Conservation (phyloP, 2,329 filamentous ascomycete genomes). For the Metarhizium robertsii region DNA sequence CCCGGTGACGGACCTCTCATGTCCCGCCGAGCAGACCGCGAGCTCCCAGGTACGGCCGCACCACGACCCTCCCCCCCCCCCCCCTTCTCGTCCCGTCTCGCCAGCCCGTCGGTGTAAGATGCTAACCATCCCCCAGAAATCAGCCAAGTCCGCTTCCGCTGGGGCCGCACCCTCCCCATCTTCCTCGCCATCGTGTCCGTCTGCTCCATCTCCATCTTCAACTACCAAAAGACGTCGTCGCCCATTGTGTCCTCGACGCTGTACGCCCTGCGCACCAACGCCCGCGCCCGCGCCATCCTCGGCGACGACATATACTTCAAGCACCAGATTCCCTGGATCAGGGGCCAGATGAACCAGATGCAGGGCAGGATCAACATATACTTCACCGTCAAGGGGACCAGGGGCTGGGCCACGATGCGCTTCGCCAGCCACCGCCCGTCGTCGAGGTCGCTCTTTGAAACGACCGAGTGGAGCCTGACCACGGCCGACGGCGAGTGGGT, state of each 20-base stretch:
- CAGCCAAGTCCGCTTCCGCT: conserved; percentile 41
- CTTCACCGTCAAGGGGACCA: conserved; percentile 79
- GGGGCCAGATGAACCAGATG: conserved; percentile 84
- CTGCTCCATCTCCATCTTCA: conserved; percentile 85
- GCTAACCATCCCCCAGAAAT: conserved; percentile 23
- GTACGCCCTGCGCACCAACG: conserved; percentile 80
- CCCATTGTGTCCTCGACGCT: conserved; percentile 80
- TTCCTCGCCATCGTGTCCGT: conserved; percentile 65
- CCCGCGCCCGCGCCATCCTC: conserved; percentile 63
- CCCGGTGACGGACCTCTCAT: conserved; percentile 54
- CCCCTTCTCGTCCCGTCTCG: too few species aligned
- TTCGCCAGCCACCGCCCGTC: conserved; percentile 66
- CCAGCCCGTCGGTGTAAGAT: too few species aligned
- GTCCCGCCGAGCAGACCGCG: conserved; percentile 55
- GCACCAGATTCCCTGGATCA: conserved; percentile 72
- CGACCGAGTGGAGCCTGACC: conserved; percentile 80
- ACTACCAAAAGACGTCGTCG: conserved; percentile 94
- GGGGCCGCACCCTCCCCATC: conserved; percentile 67
- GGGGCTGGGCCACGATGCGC: conserved; percentile 60
- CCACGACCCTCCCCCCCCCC: neutral
- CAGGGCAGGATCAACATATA: conserved; percentile 81
- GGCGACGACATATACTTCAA: conserved; percentile 83
- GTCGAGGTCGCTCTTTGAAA: conserved; percentile 63
- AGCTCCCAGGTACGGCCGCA: conserved; percentile 46
- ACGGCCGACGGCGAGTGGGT: conserved; percentile 51